phyloP scores from a whole-genome alignment of 495 filamentous ascomycete genomes.

The Penicillium egyptiacum region DNA sequence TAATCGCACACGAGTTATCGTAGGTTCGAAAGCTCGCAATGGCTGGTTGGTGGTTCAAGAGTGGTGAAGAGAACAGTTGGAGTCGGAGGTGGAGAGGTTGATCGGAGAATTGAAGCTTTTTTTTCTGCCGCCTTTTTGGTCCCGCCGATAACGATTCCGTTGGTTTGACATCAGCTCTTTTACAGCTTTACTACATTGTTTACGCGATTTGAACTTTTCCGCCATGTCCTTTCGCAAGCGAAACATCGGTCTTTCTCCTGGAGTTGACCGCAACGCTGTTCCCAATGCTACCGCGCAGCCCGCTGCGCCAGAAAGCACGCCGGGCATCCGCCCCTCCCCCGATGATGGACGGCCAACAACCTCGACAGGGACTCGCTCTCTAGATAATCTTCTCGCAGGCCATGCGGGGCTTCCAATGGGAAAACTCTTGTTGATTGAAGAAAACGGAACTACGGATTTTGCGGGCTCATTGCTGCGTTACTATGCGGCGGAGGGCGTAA shows the following conservation, averaged over 20 bases:
- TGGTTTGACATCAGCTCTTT: slow-evolving; percentile 5
- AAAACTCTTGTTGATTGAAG: slow-evolving; percentile 77
- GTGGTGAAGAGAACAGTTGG: slow-evolving; percentile 14
- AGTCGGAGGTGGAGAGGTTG: slow-evolving; percentile 20
- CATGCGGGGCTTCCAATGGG: slow-evolving; percentile 88
- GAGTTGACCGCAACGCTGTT: slow-evolving; percentile 34
- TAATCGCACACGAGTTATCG: neutral
- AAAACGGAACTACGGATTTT: slow-evolving; percentile 94
- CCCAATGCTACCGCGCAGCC: slow-evolving; percentile 34
- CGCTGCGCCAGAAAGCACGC: slow-evolving; percentile 43
- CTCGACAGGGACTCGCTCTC: slow-evolving; percentile 81
- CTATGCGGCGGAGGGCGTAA: slow-evolving; percentile 89
- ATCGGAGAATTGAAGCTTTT: slow-evolving; percentile 31
- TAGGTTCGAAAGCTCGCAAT: neutral
- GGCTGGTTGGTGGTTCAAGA: slow-evolving; percentile 7
- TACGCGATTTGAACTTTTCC: neutral
- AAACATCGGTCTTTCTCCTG: slow-evolving; percentile 65
- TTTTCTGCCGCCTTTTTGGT: slow-evolving; percentile 34
- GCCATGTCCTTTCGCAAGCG: slow-evolving; percentile 89
- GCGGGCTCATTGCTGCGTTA: slow-evolving; percentile 79
- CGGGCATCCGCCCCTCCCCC: slow-evolving; percentile 83
- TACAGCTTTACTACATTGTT: neutral
- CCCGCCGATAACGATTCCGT: slow-evolving; percentile 31
- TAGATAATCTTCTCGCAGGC: slow-evolving; percentile 83
- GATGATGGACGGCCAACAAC: slow-evolving; percentile 85